Evolutionary conservation across 2,329 filamentous ascomycete genomes (phyloP), one percentile per base, ranked within the genome.

Genomic region (Elsinoe fawcettii): DNA sequence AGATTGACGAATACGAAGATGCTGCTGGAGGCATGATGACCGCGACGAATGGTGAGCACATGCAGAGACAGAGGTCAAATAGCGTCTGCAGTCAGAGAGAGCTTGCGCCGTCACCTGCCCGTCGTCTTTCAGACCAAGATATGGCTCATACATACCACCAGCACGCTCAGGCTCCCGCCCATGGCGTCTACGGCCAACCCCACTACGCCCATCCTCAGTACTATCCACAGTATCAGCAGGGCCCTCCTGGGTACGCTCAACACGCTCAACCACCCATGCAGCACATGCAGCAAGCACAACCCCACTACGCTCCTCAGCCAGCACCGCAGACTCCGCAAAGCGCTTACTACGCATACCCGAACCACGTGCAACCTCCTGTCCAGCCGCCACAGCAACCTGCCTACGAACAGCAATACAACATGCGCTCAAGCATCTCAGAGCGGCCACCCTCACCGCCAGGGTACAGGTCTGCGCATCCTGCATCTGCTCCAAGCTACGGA

Each of bases 1-100:
- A 87, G 20, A 86, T 85, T 67, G 84, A 88, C n/a, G 80, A 82
- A 5, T 78, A 82, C 11, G 79, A 80, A 8, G 77, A 80, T n/a
- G 71, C 70, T 41, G 71, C 70, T 11, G 66, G 67, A 23, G 68
- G 70, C 27, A 44, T 60, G 37, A 61, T 65, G 59, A 56, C 55
- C 14, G 55, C 58, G 8, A 27, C 54, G 3, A 36, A 7, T 58
- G 60, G 68, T 61, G 63, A 66, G 66, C 27, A 71, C 64, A 61
- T 69, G 57, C 59, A 65, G 60, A 59, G 69, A 60, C 55, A 76
- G 70, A 64, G 66, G 63, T 68, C 70, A 3, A 59, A 70, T 66
- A 68, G 73, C 70, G 69, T 70, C 65, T 51, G 64, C 25, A 70
- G 68, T 53, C 69, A 66, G 51, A 65, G 63, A 22, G 69, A 68